These are phyloP conservation scores for Botrytis hyacinthi DNA, from an alignment of 2,329 filamentous ascomycete species.

Conservation along the genomic window DNA sequence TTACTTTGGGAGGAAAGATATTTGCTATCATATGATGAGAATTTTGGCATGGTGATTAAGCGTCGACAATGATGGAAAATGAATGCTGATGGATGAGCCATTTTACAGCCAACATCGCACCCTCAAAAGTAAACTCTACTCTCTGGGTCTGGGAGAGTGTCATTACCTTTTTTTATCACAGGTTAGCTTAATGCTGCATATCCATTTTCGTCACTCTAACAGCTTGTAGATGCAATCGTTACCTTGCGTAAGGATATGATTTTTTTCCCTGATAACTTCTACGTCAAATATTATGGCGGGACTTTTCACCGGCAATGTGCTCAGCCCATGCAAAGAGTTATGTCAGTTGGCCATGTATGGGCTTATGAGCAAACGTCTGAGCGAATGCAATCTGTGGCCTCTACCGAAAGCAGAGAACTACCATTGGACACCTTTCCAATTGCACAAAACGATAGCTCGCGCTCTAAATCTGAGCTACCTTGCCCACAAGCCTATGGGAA, in stretches of 20 bases:
- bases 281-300: rapidly evolving
- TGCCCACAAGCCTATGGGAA: neutral
- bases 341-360: neutral
- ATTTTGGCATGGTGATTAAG: neutral
- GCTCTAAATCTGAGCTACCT: rapidly evolving
- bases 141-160: neutral
- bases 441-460: rapidly evolving
- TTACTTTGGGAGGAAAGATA: neutral
- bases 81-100: neutral
- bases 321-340: neutral
- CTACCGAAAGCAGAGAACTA: neutral
- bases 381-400: neutral
- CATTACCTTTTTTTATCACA: neutral
- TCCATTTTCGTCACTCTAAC: neutral
- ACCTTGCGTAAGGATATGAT: neutral
- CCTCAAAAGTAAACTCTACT: rapidly evolving
- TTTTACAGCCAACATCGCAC: rapidly evolving
- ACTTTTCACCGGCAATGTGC: neutral
- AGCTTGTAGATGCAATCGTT: neutral
- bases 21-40: neutral
- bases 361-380: neutral
- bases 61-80: neutral
- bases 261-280: rapidly evolving
- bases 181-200: neutral
- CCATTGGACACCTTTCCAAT: neutral